Evolutionary conservation across 129 eudicot genomes (phyloP).

Genomic region (Cynara cardunculus): DNA sequence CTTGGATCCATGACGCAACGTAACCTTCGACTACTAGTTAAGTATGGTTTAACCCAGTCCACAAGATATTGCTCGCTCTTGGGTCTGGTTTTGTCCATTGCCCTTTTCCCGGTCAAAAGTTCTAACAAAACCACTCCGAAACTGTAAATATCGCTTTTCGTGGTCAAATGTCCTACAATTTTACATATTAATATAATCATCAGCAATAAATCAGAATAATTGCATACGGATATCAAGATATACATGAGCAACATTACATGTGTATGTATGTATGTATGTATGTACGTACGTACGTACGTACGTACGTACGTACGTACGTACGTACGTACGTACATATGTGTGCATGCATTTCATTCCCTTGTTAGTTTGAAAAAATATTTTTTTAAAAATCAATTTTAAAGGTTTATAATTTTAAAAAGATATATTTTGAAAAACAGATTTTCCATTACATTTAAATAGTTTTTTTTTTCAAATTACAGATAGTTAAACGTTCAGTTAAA

Average conservation of each 20-base stretch:
- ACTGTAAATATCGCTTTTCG: conserved; percentile 87
- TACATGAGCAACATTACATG: not conserved
- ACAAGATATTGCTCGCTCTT: conserved; percentile 74
- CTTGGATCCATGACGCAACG: conserved; percentile 77
- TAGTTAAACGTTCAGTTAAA: not conserved
- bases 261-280: not conserved
- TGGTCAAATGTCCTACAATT: conserved; percentile 76
- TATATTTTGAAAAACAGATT: not conserved
- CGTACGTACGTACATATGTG: not conserved
- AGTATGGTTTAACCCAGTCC: conserved; percentile 79
- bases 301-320: not conserved
- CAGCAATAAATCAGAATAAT: not conserved
- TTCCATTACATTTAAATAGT: too few species aligned
- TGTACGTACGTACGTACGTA: not conserved
- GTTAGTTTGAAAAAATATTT: not conserved
- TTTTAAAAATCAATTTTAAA: not conserved
- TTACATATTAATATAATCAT: not conserved
- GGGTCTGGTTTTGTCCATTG: conserved; percentile 70
- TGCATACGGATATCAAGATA: not conserved
- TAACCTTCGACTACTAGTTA: conserved; percentile 60
- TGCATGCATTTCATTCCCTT: not conserved
- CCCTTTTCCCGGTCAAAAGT: conserved; percentile 80
- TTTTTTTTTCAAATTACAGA: too few species aligned
- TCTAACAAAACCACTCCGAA: conserved; percentile 89
- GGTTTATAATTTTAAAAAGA: not conserved